Evolutionary conservation across 768 basidiomycete genomes (phyloP).

Genomic region (Tulasnella sp.): DNA sequence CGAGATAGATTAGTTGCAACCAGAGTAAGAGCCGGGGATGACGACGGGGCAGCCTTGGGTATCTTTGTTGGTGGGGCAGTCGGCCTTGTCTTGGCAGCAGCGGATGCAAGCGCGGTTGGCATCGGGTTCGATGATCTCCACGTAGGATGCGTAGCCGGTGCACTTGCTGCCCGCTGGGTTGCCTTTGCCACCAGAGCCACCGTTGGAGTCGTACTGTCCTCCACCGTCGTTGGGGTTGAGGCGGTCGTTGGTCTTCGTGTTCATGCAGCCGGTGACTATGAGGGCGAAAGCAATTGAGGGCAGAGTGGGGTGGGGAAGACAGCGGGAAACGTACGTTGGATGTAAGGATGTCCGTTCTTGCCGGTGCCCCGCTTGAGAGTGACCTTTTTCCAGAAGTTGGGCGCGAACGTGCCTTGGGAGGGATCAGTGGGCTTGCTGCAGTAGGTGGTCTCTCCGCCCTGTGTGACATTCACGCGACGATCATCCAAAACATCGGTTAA

Average conservation of each 20-base stretch:
- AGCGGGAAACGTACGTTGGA: background rate
- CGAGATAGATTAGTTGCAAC: background rate
- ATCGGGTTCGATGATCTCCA: constrained; percentile 11
- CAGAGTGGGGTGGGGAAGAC: background rate
- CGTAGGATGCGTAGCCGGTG: constrained; percentile 10
- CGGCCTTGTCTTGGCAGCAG: constrained; percentile 11
- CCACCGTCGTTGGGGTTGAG: constrained; percentile 8
- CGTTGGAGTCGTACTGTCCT: constrained; percentile 11
- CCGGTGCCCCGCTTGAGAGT: background rate
- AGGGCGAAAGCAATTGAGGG: background rate
- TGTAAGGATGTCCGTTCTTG: background rate
- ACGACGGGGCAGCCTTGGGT: constrained; percentile 8
- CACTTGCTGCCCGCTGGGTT: constrained; percentile 7
- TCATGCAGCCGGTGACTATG: constrained; percentile 13
- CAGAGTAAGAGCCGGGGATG: constrained; percentile 4
- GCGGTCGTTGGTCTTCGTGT: constrained; percentile 1
- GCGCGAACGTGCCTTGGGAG: constrained; percentile 3
- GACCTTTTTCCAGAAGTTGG: constrained; percentile 12
- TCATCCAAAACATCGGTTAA: background rate
- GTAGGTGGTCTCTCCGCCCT: constrained; percentile 10
- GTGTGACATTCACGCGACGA: background rate
- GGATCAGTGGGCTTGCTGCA: background rate
- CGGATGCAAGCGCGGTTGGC: constrained; percentile 13
- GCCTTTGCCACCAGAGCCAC: background rate
- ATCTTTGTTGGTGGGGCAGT: constrained; percentile 11